Conservation (phyloP, 78 protist genomes). For the Dictyostelium purpureum region DNA sequence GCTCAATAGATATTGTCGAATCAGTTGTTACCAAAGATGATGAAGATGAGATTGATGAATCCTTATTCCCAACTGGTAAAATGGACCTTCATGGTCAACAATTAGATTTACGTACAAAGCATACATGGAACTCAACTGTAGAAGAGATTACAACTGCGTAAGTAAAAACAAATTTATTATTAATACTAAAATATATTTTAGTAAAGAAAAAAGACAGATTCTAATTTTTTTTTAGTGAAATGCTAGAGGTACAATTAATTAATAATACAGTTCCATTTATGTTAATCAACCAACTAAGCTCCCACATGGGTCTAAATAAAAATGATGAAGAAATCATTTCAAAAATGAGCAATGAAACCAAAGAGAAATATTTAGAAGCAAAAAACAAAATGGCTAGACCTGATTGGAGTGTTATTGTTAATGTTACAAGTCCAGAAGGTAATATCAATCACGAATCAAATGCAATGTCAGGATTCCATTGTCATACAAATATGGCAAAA, state of each 20-base stretch:
- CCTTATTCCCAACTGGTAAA: constrained; percentile 9
- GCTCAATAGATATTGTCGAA: neutral
- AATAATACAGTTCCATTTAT: constrained; percentile 88
- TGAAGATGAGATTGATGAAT: neutral
- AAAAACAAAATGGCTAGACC: neutral
- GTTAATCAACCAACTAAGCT: constrained; percentile 44
- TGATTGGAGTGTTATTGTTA: constrained; percentile 83
- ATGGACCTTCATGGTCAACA: constrained; percentile 82
- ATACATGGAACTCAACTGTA: constrained; percentile 49
- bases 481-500: constrained; percentile 98
- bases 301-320: constrained; percentile 24
- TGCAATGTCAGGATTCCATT: constrained; percentile 83
- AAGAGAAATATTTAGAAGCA: neutral
- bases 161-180: too few species aligned
- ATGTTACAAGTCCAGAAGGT: constrained; percentile 97
- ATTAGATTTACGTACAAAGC: constrained; percentile 73
- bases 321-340: neutral
- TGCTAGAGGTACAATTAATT: constrained; percentile 57
- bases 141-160: constrained; percentile 77
- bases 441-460: constrained; percentile 64
- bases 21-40: neutral
- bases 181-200: too few species aligned
- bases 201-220: too few species aligned
- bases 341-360: neutral
- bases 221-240: too few species aligned